These are phyloP conservation scores for Solanum aculeatissimum DNA, from an alignment of 305 asterid genomes.

Conservation along the genomic window DNA sequence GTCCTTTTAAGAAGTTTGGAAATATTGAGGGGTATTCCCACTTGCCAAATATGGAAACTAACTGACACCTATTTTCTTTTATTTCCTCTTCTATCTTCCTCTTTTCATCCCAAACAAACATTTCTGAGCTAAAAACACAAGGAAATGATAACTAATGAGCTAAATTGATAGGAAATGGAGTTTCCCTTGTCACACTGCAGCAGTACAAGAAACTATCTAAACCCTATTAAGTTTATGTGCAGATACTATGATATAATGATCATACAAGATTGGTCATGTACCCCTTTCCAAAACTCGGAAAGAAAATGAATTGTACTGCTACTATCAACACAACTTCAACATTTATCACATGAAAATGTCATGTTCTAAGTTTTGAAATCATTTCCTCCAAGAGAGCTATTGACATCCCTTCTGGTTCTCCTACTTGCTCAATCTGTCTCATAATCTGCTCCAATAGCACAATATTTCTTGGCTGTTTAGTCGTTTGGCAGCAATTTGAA, in stretches of 20 bases:
- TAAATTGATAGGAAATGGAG: not conserved
- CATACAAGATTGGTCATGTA: not conserved
- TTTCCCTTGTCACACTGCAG: not conserved
- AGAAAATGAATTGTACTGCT: not conserved
- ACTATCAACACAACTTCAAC: not conserved
- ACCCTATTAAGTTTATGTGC: not conserved
- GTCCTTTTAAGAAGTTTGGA: not conserved
- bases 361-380: slow-evolving; percentile 77
- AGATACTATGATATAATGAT: not conserved
- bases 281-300: not conserved
- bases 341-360: not conserved
- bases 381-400: slow-evolving; percentile 55
- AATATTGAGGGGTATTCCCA: not conserved
- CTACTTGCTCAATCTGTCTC: slow-evolving; percentile 68
- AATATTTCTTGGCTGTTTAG: slow-evolving; percentile 20
- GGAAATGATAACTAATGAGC: not conserved
- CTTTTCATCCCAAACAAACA: not conserved
- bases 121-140: not conserved
- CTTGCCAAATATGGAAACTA: not conserved
- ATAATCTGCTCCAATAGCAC: slow-evolving; percentile 45
- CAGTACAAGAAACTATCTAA: not conserved
- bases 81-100: not conserved
- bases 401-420: slow-evolving; percentile 37
- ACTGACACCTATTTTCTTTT: not conserved
- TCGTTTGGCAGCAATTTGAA: slow-evolving; percentile 17